Percentiles rank a stretch among this genome's conserved stretches.
Evolutionary conservation across 1,284 basidiomycete species (phyloP).

Genomic region (Ganoderma boninense): DNA sequence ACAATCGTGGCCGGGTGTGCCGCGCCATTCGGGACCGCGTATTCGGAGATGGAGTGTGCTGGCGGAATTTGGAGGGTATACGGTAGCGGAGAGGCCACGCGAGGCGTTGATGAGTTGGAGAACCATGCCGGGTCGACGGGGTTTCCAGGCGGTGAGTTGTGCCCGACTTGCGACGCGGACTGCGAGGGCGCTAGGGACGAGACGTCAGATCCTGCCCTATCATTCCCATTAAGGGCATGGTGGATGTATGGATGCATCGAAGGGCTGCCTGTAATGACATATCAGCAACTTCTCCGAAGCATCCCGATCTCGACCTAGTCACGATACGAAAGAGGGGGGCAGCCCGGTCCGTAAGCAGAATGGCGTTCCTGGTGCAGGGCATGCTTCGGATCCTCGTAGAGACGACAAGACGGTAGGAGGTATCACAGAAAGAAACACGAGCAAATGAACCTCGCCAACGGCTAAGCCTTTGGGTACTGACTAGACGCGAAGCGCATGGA

Average conservation of each 20-base stretch:
- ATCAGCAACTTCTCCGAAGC: slow-evolving; percentile 11
- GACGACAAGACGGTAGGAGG: too few species aligned
- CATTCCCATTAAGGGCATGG: slow-evolving; percentile 35
- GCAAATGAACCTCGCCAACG: too few species aligned
- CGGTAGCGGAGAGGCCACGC: slow-evolving; percentile 25
- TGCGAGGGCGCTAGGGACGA: slow-evolving; percentile 54
- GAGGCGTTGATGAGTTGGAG: slow-evolving; percentile 10
- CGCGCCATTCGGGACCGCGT: slow-evolving; percentile 48
- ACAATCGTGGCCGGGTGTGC: slow-evolving; percentile 54
- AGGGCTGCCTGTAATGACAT: slow-evolving; percentile 23
- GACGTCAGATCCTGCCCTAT: slow-evolving; percentile 42
- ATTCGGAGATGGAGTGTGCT: slow-evolving; percentile 63
- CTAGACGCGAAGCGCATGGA: too few species aligned
- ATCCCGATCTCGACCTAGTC: too few species aligned
- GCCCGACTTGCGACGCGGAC: slow-evolving; percentile 50
- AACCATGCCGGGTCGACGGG: slow-evolving; percentile 20
- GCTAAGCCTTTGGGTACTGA: too few species aligned
- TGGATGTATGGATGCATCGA: slow-evolving; percentile 29
- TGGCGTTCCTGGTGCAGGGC: too few species aligned
- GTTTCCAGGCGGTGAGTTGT: slow-evolving; percentile 10
- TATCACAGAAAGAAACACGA: too few species aligned
- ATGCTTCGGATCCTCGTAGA: too few species aligned
- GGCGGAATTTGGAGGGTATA: slow-evolving; percentile 55
- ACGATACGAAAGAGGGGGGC: too few species aligned
- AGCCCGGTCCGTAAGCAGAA: too few species aligned